phyloP scores from a whole-genome alignment of 75 land plant genomes.

The Azolla pinnata region DNA sequence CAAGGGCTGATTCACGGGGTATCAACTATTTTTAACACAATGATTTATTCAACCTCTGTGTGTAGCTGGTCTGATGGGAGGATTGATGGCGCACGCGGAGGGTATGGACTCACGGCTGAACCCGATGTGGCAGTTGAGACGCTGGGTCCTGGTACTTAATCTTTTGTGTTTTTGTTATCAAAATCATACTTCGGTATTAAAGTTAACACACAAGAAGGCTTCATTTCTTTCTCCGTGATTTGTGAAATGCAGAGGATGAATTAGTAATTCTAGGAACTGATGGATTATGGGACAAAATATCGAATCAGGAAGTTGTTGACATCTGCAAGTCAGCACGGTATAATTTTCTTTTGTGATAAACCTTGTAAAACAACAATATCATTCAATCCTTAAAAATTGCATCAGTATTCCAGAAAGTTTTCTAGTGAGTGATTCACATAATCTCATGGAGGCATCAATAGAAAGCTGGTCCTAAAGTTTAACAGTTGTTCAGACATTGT shows the following conservation, averaged over 20 bases:
- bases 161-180: no score
- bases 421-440: no score
- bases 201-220: not conserved
- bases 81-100: slow-evolving; percentile 40
- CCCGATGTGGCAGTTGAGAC: slow-evolving; percentile 38
- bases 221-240: not conserved
- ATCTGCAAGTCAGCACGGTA: slow-evolving; percentile 34
- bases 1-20: not conserved
- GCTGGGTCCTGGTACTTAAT: slow-evolving; percentile 31
- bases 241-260: slow-evolving; percentile 27
- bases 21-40: no score
- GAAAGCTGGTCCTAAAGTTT: no score
- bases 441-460: no score
- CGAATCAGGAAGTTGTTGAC: slow-evolving; percentile 42
- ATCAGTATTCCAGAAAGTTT: no score
- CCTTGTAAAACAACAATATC: not conserved
- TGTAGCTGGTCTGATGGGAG: slow-evolving; percentile 42
- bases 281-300: slow-evolving; percentile 35
- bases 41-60: slow-evolving; percentile 1
- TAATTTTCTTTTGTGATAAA: not conserved
- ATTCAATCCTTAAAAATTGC: not conserved
- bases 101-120: slow-evolving; percentile 42
- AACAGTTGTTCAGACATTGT: no score
- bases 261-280: slow-evolving; percentile 38
- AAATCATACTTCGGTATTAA: no score